These are phyloP conservation scores for Pseudozyma sp. DNA, from an alignment of 1,284 basidiomycete genomes.

Conservation along the genomic window DNA sequence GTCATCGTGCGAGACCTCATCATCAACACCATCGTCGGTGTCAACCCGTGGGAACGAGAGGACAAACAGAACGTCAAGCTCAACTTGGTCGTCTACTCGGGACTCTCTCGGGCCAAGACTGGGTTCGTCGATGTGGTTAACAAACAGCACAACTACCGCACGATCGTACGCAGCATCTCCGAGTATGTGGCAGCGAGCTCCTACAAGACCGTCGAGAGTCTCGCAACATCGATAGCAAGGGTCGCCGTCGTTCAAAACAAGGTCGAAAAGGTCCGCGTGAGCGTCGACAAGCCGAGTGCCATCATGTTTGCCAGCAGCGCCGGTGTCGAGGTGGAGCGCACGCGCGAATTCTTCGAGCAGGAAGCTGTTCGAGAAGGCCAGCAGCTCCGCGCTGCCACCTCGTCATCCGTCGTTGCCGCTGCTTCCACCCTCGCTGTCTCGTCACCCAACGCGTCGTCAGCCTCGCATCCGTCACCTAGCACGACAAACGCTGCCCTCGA, in stretches of 20 bases:
- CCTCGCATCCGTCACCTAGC: background rate
- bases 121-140: constrained; percentile 53
- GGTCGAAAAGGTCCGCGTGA: constrained; percentile 70
- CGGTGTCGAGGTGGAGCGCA: constrained; percentile 75
- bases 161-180: constrained; percentile 60
- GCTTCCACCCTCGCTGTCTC: background rate
- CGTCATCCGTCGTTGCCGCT: background rate
- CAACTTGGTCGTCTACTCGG: constrained; percentile 72
- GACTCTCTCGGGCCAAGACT: constrained; percentile 34
- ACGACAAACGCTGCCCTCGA: constrained; percentile 3
- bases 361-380: constrained; percentile 37
- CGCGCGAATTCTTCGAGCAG: constrained; percentile 68
- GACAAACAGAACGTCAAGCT: constrained; percentile 79
- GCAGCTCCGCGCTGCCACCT: constrained; percentile 15
- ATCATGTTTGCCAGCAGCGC: constrained; percentile 78
- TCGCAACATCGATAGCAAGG: constrained; percentile 76
- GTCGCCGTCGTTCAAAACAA: constrained; percentile 69
- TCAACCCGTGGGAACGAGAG: constrained; percentile 79
- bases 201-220: constrained; percentile 80
- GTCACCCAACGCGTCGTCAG: background rate
- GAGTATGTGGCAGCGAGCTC: constrained; percentile 72
- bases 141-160: constrained; percentile 47
- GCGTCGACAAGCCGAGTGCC: constrained; percentile 81
- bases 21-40: constrained; percentile 77
- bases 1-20: constrained; percentile 73